phyloP scores from a whole-genome alignment of 129 eudicot species.

The Chrysanthemum makinoi region DNA sequence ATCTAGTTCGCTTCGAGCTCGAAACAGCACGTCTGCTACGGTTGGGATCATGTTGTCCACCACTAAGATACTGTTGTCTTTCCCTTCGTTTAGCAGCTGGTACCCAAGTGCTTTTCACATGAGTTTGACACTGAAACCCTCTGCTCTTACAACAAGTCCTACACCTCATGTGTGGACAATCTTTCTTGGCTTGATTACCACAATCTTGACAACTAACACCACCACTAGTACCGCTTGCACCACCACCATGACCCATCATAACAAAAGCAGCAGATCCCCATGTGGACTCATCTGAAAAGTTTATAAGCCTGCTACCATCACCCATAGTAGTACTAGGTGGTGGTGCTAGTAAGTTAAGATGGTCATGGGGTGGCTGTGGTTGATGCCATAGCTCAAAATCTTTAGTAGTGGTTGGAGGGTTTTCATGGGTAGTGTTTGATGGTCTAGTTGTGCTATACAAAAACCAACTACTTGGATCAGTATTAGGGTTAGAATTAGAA shows the following conservation, averaged over 20 bases:
- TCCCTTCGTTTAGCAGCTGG: conserved; percentile 82
- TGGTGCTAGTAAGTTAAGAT: conserved; percentile 12
- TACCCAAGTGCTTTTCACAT: conserved; percentile 88
- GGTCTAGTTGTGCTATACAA: conserved; percentile 32
- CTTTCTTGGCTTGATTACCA: conserved; percentile 94
- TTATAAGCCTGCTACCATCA: conserved; percentile 30
- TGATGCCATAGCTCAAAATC: conserved; percentile 35
- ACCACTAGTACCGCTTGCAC: conserved; percentile 31
- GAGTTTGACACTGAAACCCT: conserved; percentile 82
- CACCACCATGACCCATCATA: conserved; percentile 50
- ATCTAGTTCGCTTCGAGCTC: conserved; percentile 42
- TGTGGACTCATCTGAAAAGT: conserved; percentile 44
- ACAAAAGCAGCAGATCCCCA: conserved; percentile 45
- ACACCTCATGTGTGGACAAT: conserved; percentile 76
- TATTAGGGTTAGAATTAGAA: conserved; percentile 34
- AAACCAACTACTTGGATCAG: conserved; percentile 29
- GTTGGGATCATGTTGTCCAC: conserved; percentile 25
- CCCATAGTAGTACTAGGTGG: conserved; percentile 29
- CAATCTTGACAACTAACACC: conserved; percentile 82
- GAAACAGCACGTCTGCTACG: conserved; percentile 9
- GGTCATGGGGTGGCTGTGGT: conserved; percentile 26
- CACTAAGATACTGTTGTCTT: conserved; percentile 50
- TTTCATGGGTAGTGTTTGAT: conserved; percentile 37
- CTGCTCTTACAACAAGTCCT: conserved; percentile 90
- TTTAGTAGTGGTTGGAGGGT: conserved; percentile 28